Conservation (phyloP, 2,329 filamentous ascomycete genomes). For the Claviceps africana region DNA sequence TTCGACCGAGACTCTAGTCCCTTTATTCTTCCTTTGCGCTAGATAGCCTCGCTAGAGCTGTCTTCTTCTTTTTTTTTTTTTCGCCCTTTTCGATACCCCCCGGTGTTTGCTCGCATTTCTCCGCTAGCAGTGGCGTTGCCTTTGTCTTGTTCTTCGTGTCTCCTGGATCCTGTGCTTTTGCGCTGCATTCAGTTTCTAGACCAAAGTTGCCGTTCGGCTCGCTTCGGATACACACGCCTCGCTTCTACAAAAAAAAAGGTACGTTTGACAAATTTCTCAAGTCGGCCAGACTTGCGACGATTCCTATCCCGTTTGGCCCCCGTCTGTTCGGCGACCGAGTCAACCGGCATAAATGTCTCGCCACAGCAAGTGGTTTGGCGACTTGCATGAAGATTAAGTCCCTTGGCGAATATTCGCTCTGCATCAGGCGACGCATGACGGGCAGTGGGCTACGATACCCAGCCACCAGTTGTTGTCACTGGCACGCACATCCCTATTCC, state of each 20-base stretch:
- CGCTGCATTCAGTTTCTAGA: neutral
- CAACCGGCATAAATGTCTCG: neutral
- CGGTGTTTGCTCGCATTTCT: slow-evolving; percentile 7
- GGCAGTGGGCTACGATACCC: neutral
- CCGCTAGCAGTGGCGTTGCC: slow-evolving; percentile 7
- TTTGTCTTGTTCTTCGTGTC: slow-evolving; percentile 3
- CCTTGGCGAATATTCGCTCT: neutral
- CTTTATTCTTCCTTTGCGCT: neutral
- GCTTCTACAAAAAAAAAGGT: neutral
- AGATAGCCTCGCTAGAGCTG: slow-evolving; percentile 3
- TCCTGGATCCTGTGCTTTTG: slow-evolving; percentile 2
- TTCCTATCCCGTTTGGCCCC: neutral
- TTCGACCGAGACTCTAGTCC: neutral
- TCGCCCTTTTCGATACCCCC: slow-evolving; percentile 8
- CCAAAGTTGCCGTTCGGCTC: neutral
- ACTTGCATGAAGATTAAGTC: neutral
- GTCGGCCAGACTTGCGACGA: neutral
- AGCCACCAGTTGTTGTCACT: neutral
- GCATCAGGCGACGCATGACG: neutral
- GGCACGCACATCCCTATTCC: neutral
- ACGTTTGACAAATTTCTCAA: neutral
- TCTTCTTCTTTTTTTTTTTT: neutral
- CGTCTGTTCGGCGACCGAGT: neutral
- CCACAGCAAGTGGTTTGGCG: neutral
- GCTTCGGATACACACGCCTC: neutral